A percentile compares a stretch with the other conserved stretches of the same genome.
phyloP scores from a whole-genome alignment of 441 rosid genomes.

The Pelargonium citronellum region DNA sequence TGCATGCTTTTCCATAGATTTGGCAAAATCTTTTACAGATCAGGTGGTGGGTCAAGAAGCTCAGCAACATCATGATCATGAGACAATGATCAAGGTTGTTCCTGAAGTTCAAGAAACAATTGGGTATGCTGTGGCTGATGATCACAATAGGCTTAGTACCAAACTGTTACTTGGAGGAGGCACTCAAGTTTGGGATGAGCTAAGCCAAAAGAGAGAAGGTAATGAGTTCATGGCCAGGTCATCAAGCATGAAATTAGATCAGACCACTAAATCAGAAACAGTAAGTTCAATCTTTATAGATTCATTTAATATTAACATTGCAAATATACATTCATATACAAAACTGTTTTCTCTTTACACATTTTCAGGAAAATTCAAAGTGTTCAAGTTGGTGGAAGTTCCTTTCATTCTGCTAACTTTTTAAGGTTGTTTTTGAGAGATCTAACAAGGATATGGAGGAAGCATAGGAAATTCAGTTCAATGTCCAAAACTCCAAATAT shows the following conservation, averaged over 20 bases:
- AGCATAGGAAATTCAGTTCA: no score
- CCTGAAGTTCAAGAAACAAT: constrained; percentile 11
- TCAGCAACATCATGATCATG: no score
- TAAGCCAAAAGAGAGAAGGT: constrained; percentile 13
- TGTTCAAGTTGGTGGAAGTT: constrained; percentile 16
- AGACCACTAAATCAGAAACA: constrained; percentile 12
- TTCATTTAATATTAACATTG: no score
- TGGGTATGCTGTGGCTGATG: constrained; percentile 10
- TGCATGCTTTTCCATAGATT: constrained; percentile 45
- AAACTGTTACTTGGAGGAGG: neutral
- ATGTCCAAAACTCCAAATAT: no score
- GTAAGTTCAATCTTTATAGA: constrained; percentile 17
- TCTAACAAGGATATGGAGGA: no score
- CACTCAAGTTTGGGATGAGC: neutral
- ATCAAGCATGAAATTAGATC: constrained; percentile 3
- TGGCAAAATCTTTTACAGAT: constrained; percentile 34
- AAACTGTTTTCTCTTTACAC: neutral
- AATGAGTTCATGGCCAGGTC: constrained; percentile 16
- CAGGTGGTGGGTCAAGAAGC: neutral
- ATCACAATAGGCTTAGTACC: neutral
- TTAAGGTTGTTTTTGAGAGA: neutral
- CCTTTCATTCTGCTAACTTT: constrained; percentile 13
- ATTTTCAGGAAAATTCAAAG: constrained; percentile 14
- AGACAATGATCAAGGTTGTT: no score
- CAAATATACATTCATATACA: neutral